Evolutionary conservation across 2,329 filamentous ascomycete genomes (phyloP).

Genomic region (Aspergillus fischeri): DNA sequence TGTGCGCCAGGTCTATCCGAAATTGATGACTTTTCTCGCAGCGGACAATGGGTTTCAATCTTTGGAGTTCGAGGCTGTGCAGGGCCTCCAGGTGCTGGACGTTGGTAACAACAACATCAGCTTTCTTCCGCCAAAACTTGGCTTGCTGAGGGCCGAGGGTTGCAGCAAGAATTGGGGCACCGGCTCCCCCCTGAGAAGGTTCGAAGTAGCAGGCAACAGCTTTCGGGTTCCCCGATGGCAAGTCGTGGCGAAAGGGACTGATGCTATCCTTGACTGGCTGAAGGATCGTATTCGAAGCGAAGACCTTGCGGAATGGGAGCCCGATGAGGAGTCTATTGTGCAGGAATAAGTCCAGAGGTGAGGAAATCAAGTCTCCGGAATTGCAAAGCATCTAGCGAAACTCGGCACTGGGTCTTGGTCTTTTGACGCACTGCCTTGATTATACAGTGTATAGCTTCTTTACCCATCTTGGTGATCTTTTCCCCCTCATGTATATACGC

Average conservation of each 20-base stretch:
- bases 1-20: conserved; percentile 65
- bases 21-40: conserved; percentile 65
- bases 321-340: conserved; percentile 16
- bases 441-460: conserved; percentile 5
- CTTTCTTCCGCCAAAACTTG: conserved; percentile 74
- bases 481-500: neutral
- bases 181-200: conserved; percentile 54
- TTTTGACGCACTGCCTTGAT: neutral
- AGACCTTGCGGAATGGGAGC: conserved; percentile 38
- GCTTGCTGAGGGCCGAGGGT: conserved; percentile 63
- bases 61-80: conserved; percentile 67
- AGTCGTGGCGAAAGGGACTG: conserved; percentile 80
- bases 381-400: neutral
- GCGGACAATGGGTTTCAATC: conserved; percentile 75
- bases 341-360: neutral
- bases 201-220: conserved; percentile 79
- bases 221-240: conserved; percentile 85
- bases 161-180: conserved; percentile 32
- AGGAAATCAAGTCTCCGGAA: neutral
- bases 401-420: neutral
- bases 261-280: conserved; percentile 76
- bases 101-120: conserved; percentile 81
- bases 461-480: neutral
- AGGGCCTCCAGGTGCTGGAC: conserved; percentile 71
- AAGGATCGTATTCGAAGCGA: conserved; percentile 66